These are phyloP conservation scores for Fusarium sulawesiense DNA, from an alignment of 2,329 filamentous ascomycete species.

Conservation along the genomic window DNA sequence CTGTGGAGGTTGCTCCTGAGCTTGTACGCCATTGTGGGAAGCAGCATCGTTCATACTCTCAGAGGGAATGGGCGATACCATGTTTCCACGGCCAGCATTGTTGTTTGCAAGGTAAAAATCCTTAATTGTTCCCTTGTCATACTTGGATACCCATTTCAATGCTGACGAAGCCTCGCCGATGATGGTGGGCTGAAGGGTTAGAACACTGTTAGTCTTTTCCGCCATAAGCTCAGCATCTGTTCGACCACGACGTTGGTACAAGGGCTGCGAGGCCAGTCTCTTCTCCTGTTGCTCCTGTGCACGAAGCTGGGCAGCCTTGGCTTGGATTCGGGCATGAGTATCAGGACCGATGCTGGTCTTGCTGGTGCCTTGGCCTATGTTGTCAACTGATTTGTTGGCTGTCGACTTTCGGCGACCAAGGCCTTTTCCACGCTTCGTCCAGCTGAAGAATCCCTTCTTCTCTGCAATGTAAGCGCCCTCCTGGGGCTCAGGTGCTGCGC, in stretches of 20 bases:
- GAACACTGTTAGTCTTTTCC: slow-evolving; percentile 86
- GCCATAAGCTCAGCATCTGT: slow-evolving; percentile 67
- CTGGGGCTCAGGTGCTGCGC: slow-evolving; percentile 85
- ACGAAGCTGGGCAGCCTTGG: slow-evolving; percentile 86
- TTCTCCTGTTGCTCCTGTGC: slow-evolving; percentile 73
- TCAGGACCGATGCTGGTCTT: slow-evolving; percentile 89
- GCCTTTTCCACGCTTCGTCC: slow-evolving; percentile 75
- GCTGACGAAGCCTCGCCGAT: slow-evolving; percentile 89
- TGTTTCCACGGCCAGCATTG: slow-evolving; percentile 74
- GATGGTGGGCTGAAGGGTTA: slow-evolving; percentile 87
- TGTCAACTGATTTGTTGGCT: slow-evolving; percentile 68
- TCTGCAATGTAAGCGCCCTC: slow-evolving; percentile 91
- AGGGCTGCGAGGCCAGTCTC: slow-evolving; percentile 55
- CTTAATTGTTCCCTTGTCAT: slow-evolving; percentile 88
- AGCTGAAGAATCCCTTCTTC: slow-evolving; percentile 95
- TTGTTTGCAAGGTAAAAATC: slow-evolving; percentile 85
- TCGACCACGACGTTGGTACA: slow-evolving; percentile 62
- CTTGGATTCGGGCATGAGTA: slow-evolving; percentile 92
- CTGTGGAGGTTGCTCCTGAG: slow-evolving; percentile 50
- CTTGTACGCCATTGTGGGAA: slow-evolving; percentile 25
- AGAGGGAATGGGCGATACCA: slow-evolving; percentile 51
- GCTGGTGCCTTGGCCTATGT: slow-evolving; percentile 65
- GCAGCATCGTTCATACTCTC: slow-evolving; percentile 46
- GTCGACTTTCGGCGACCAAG: slow-evolving; percentile 76
- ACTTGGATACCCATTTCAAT: slow-evolving; percentile 96